phyloP scores from a whole-genome alignment of 169 alveolate genomes.

The Babesia caballi region DNA sequence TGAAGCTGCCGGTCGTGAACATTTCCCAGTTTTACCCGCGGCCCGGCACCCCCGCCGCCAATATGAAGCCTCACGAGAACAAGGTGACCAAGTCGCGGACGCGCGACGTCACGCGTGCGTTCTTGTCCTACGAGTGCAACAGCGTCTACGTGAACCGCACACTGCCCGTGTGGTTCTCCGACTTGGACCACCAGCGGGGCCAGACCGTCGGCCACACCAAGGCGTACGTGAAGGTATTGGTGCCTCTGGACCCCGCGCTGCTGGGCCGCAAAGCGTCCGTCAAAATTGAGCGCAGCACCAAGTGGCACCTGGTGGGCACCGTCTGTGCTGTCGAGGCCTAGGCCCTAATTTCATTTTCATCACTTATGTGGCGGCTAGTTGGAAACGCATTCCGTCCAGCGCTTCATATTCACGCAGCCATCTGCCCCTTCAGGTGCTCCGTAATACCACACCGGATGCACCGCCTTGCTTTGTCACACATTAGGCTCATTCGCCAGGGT shows the following conservation, averaged over 20 bases:
- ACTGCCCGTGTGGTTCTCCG: constrained; percentile 86
- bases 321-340: neutral
- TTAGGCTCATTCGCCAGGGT: no score
- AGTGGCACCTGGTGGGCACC: constrained; percentile 56
- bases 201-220: constrained; percentile 92
- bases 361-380: neutral
- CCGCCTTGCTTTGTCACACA: neutral
- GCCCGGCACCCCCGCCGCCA: constrained; percentile 68
- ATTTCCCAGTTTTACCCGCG: constrained; percentile 97
- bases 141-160: constrained; percentile 75
- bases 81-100: constrained; percentile 87
- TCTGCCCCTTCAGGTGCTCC: no score
- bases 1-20: constrained; percentile 93
- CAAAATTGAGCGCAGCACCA: constrained; percentile 1
- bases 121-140: constrained; percentile 85
- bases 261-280: constrained; percentile 22
- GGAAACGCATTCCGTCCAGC: no score
- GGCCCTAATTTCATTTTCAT: neutral
- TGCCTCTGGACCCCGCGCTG: constrained; percentile 1
- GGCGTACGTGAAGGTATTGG: constrained; percentile 86
- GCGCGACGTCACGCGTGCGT: constrained; percentile 84
- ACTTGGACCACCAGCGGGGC: constrained; percentile 79
- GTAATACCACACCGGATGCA: no score
- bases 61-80: constrained; percentile 80
- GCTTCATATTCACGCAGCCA: no score